Evolutionary conservation across 345 rosid species (phyloP).

Genomic region (Dipteronia dyeriana): DNA sequence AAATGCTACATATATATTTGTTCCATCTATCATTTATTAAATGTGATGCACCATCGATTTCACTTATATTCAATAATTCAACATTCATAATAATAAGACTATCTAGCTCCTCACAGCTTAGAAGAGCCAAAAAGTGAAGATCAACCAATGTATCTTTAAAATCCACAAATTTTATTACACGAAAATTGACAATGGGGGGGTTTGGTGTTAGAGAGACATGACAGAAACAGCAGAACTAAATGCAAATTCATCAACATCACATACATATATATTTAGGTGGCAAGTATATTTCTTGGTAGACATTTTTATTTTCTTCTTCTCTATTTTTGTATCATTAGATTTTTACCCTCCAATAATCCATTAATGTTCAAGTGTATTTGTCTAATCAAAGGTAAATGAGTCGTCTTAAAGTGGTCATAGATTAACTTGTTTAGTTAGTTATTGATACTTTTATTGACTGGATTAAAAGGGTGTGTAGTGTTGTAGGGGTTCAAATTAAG

Average conservation of each 20-base stretch:
- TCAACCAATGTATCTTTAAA: slow-evolving; percentile 9
- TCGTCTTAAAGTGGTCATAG: slow-evolving; percentile 20
- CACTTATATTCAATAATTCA: neutral
- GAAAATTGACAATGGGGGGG: slow-evolving; percentile 19
- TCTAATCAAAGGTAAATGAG: slow-evolving; percentile 27
- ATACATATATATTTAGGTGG: slow-evolving; percentile 41
- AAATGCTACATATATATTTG: slow-evolving; percentile 13
- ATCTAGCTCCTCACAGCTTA: neutral
- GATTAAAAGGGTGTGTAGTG: slow-evolving; percentile 28
- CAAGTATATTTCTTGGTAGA: slow-evolving; percentile 45
- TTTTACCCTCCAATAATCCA: slow-evolving; percentile 20
- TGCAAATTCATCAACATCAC: slow-evolving; percentile 29
- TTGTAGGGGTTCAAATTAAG: slow-evolving; percentile 31
- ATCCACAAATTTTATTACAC: slow-evolving; percentile 16
- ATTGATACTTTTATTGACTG: slow-evolving; percentile 29
- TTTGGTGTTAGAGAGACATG: slow-evolving; percentile 57
- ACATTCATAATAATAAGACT: neutral
- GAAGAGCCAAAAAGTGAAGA: slow-evolving; percentile 24
- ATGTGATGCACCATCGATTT: slow-evolving; percentile 3
- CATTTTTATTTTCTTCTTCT: slow-evolving; percentile 16
- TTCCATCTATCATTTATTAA: slow-evolving; percentile 19
- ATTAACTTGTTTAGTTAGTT: slow-evolving; percentile 40
- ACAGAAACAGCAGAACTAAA: slow-evolving; percentile 58
- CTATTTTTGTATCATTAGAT: slow-evolving; percentile 28
- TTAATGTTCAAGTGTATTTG: slow-evolving; percentile 15